Conservation (phyloP, 1,284 basidiomycete species). For the Tremellales sp. region DNA sequence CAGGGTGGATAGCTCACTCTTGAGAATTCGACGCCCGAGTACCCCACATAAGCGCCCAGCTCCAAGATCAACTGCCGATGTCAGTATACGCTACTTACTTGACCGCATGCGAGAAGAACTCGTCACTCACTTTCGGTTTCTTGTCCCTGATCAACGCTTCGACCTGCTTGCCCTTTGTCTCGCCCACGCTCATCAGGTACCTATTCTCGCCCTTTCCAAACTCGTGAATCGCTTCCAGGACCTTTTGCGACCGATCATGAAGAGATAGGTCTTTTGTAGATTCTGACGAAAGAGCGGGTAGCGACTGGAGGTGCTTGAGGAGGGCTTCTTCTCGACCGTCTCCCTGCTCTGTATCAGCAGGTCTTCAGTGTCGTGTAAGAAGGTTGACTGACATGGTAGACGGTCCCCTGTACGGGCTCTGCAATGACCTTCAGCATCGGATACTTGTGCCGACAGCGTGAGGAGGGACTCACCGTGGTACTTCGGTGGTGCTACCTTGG, state of each 20-base stretch:
- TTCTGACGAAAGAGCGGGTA: slow-evolving; percentile 16
- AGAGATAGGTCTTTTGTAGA: slow-evolving; percentile 17
- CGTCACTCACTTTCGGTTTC: slow-evolving; percentile 35
- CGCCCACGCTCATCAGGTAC: slow-evolving; percentile 42
- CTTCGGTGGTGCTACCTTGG: slow-evolving; percentile 21
- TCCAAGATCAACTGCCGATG: slow-evolving; percentile 33
- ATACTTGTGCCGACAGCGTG: neutral
- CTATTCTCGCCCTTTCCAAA: slow-evolving; percentile 39
- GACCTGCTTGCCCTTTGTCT: slow-evolving; percentile 37
- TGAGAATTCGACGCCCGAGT: slow-evolving; percentile 39
- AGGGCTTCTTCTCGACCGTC: slow-evolving; percentile 38
- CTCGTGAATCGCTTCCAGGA: slow-evolving; percentile 40
- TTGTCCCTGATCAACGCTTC: slow-evolving; percentile 28
- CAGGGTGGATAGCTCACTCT: slow-evolving; percentile 20
- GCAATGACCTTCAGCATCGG: neutral
- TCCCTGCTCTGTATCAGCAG: slow-evolving; percentile 12
- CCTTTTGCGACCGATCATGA: slow-evolving; percentile 27
- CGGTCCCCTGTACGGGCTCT: slow-evolving; percentile 40
- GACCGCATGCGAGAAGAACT: no score
- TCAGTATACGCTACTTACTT: no score
- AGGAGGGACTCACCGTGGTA: slow-evolving; percentile 27
- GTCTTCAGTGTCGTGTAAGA: neutral
- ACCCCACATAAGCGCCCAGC: slow-evolving; percentile 39
- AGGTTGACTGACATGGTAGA: slow-evolving; percentile 27
- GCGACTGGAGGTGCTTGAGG: slow-evolving; percentile 28